Percentiles rank a stretch among this genome's conserved stretches.
phyloP scores from a whole-genome alignment of 1,139 yeast species.

The Meyerozyma athensensis region DNA sequence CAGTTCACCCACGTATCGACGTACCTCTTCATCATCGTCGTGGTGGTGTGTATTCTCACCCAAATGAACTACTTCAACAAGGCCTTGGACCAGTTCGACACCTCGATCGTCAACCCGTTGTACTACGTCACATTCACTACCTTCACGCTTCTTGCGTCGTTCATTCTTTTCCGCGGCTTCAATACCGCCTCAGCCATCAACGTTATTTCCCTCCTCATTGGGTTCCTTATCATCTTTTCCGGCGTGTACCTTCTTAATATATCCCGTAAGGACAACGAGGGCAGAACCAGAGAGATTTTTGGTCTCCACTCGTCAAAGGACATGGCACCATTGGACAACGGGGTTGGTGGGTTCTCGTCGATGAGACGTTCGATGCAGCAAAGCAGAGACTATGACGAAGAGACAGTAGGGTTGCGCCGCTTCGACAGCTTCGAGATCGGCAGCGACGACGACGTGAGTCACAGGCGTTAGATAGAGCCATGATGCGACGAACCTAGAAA shows the following conservation, averaged over 20 bases:
- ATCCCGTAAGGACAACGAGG: conserved; percentile 62
- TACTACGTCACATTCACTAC: conserved; percentile 92
- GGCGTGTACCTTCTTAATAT: conserved; percentile 84
- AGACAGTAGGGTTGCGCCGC: conserved; percentile 55
- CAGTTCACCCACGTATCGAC: conserved; percentile 85
- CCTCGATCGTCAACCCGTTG: conserved; percentile 86
- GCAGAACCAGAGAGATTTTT: conserved; percentile 52
- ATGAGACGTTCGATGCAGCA: conserved; percentile 65
- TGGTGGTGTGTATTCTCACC: conserved; percentile 75
- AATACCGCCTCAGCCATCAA: conserved; percentile 79
- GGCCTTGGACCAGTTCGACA: conserved; percentile 89
- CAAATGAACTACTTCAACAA: conserved; percentile 94
- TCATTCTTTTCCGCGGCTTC: conserved; percentile 81
- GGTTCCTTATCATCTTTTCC: conserved; percentile 80
- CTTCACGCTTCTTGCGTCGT: conserved; percentile 80
- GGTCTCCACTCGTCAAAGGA: conserved; percentile 55
- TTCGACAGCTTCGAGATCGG: conserved; percentile 57
- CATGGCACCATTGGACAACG: conserved; percentile 74
- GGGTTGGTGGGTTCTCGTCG: conserved; percentile 69
- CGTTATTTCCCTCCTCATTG: conserved; percentile 79
- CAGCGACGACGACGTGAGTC: conserved; percentile 34
- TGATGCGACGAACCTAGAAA: conserved; percentile 5
- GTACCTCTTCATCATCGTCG: conserved; percentile 74
- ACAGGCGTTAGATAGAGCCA: conserved; percentile 5
- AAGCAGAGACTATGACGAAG: conserved; percentile 46